Conservation (phyloP, 2,329 filamentous ascomycete species). For the Chaetomiaceae sp. region DNA sequence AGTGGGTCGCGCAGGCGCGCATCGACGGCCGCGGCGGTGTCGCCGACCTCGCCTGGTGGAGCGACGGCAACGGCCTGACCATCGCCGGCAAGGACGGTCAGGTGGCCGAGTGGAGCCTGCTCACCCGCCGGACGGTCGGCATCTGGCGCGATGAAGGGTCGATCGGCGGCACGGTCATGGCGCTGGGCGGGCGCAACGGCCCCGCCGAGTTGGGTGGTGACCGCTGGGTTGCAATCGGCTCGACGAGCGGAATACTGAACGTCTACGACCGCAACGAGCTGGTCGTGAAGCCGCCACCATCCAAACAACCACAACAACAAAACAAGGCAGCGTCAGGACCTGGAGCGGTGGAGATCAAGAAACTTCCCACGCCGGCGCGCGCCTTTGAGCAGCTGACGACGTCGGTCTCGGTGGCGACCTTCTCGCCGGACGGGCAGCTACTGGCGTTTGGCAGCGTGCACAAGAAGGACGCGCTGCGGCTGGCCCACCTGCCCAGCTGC, state of each 20-base stretch:
- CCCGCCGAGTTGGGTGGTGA: conserved; percentile 64
- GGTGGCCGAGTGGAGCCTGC: conserved; percentile 80
- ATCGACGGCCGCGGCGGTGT: conserved; percentile 78
- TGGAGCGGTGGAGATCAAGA: conserved; percentile 45
- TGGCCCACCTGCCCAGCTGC: conserved; percentile 86
- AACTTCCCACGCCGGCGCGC: conserved; percentile 64
- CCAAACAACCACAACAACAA: neutral
- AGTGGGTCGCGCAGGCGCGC: conserved; percentile 80
- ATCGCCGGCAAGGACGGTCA: conserved; percentile 83
- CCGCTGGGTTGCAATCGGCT: conserved; percentile 84
- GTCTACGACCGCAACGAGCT: conserved; percentile 78
- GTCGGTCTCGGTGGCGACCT: conserved; percentile 69
- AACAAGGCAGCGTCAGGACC: neutral
- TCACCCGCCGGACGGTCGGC: conserved; percentile 61
- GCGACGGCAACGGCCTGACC: conserved; percentile 70
- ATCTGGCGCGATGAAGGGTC: conserved; percentile 89
- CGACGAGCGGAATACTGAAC: conserved; percentile 82
- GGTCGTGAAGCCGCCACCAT: conserved; percentile 31
- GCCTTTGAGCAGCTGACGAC: conserved; percentile 83
- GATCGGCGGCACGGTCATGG: conserved; percentile 75
- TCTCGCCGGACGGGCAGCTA: conserved; percentile 85
- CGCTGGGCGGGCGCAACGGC: conserved; percentile 65
- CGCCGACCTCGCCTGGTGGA: conserved; percentile 91
- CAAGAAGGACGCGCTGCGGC: conserved; percentile 80
- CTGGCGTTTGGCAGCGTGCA: conserved; percentile 78